phyloP scores from a whole-genome alignment of 495 filamentous ascomycete species.

The Podospora didyma region DNA sequence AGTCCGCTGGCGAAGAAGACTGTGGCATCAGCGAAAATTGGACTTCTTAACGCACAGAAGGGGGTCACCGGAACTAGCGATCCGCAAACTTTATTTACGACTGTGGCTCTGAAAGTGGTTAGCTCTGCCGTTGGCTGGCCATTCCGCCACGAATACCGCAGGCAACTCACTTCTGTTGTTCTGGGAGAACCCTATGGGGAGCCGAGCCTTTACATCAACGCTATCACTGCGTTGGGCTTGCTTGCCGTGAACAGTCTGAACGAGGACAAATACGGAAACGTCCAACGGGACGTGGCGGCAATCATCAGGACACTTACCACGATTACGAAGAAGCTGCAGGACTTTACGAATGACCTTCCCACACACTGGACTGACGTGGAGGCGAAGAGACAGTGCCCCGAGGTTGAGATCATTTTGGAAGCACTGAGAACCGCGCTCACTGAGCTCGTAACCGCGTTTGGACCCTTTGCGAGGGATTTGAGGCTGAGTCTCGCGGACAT shows the following conservation, averaged over 20 bases:
- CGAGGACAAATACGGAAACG: constrained; percentile 86
- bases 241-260: constrained; percentile 67
- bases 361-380: constrained; percentile 82
- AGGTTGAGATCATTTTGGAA: constrained; percentile 59
- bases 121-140: constrained; percentile 57
- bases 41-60: constrained; percentile 43
- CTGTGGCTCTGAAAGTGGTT: constrained; percentile 33
- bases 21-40: constrained; percentile 29
- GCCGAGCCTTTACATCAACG: constrained; percentile 61
- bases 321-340: constrained; percentile 64
- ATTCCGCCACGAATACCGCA: constrained; percentile 67
- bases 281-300: constrained; percentile 68
- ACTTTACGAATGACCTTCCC: constrained; percentile 55
- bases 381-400: constrained; percentile 39
- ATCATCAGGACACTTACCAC: constrained; percentile 68
- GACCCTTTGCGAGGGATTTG: constrained; percentile 61
- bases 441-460: constrained; percentile 64
- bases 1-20: constrained; percentile 37
- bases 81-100: constrained; percentile 33
- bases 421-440: constrained; percentile 56
- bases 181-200: constrained; percentile 66
- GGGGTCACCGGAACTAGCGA: constrained; percentile 38
- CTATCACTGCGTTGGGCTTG: constrained; percentile 61
- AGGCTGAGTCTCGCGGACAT: constrained; percentile 64
- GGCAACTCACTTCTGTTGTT: constrained; percentile 57